Base-by-base conservation (phyloP, 768 basidiomycete genomes). In the Amyloporia xantha region DNA sequence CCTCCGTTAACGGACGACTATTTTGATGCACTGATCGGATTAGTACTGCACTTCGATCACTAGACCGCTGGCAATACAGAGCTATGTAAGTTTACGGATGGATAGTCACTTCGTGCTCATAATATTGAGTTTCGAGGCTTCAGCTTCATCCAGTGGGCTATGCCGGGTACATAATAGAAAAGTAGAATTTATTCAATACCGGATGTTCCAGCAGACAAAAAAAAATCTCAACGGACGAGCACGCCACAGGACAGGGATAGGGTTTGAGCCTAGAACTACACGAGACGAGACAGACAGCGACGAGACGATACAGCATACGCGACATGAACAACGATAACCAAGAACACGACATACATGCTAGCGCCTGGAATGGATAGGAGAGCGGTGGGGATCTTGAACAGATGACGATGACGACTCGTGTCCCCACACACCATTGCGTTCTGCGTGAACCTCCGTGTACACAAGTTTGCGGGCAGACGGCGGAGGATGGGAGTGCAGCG, bases 371-470 rank as follows among this genome's bases (percentile, higher is more conserved):
- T 33, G 30, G 15, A 7, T 33, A 7, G 30, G 30, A 15, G 30
- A 33, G 15, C 30, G 30, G 30, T 33, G 30, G 9, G 30, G 30
- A 15, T 33, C 30, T 7, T 33, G 15, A 7, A 33, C 15, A 15
- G 30, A 15, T 15, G 33, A 24, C 17, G 10, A 15, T 15, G 33
- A 24, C 17, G 10, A 15, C 6, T 33, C 21, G 7, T 37, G 37
- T 6, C 13, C 25, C 5, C 3, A 17, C 4, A 17, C 28, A 4
- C 35, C 37, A 6, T 13, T 25, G 21, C 42, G n/a, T n/a, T 43
- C 42, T 26, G 42, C 21, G 28, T 43, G 42, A 11, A 43, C 42
- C 26, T 43, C 42, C 4, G 42, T 43, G 26, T 43, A 43, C 15
- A 43, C 42, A n/a, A 43, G 26, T 26, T 43, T 43, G 24, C 42